These are phyloP conservation scores for Bruguiera gymnorhiza DNA, from an alignment of 345 rosid species.

Conservation along the genomic window DNA sequence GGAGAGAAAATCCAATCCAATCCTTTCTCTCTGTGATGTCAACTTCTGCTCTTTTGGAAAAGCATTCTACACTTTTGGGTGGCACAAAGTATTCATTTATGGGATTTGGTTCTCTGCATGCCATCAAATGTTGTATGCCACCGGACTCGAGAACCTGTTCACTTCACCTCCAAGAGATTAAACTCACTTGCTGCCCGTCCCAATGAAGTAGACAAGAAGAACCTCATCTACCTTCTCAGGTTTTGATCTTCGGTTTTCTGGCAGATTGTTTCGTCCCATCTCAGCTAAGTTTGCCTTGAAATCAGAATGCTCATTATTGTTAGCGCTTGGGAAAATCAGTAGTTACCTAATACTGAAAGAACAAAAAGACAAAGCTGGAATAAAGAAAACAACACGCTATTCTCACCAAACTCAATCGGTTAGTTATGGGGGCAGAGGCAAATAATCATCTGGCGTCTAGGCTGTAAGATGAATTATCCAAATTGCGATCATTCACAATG, in stretches of 20 bases:
- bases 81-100: too few species aligned
- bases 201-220: not conserved
- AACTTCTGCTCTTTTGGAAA: too few species aligned
- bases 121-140: too few species aligned
- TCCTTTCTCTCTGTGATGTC: not conserved
- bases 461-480: not conserved
- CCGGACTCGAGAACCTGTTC: too few species aligned
- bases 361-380: not conserved
- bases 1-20: conserved; percentile 7
- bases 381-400: not conserved
- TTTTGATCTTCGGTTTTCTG: not conserved
- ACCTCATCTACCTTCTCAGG: not conserved
- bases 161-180: not conserved
- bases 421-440: not conserved
- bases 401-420: too few species aligned
- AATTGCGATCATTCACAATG: not conserved
- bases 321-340: not conserved
- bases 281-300: conserved; percentile 2
- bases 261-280: conserved; percentile 7
- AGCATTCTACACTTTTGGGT: too few species aligned
- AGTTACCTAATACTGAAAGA: not conserved
- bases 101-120: too few species aligned
- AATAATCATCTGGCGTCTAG: not conserved
- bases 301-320: not conserved
- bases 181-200: not conserved